Base-by-base conservation (phyloP, 2,329 filamentous ascomycete genomes). In the Eurotiales sp. region DNA sequence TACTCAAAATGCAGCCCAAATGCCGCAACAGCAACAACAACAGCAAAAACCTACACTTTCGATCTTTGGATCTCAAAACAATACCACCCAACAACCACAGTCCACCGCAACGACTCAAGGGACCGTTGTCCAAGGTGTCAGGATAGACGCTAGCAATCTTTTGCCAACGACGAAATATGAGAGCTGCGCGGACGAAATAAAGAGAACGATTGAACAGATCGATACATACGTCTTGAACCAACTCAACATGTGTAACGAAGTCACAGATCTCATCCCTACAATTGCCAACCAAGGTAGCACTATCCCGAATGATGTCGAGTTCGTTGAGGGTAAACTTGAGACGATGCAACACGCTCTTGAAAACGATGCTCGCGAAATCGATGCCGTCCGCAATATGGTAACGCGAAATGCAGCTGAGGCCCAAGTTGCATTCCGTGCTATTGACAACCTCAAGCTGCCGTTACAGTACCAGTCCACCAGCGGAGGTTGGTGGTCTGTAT, bases 131-230 rank as follows among this genome's bases (percentile, higher is more conserved):
- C 84, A 86, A 0, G 88, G 87, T 15, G 86, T 90, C 15, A 85
- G 87, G 62, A 87, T 95, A 61, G 88, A 93, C 68, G 72, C 88
- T 47, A 82, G 82, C 60, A 88, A 88, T 64, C 77, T 97, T 54
- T 84, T 90, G 47, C 86, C 87, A 14, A 95, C 91, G 0, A 96
- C 90, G 3, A 88, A 93, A 55, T 96, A 93, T 75, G 89, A 90
- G 65, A 92, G 96, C 68, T 84, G 96, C 23, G 83, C 88, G 54
- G 87, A 92, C 58, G 83, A 88, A 25, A 76, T 96, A 14, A 90
- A 95, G 64, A 82, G 84, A 56, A 75, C 89, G 58, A 87, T 99
- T 55, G 83, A 88, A 56, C 72, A 78, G 8, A 83, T 95, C 56
- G 92, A 99, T 69, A 81, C 82, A 52, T 83, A 86, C 57, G 92